phyloP scores from a whole-genome alignment of 148 eudicot species.

The Mesembryanthemum crystallinum region DNA sequence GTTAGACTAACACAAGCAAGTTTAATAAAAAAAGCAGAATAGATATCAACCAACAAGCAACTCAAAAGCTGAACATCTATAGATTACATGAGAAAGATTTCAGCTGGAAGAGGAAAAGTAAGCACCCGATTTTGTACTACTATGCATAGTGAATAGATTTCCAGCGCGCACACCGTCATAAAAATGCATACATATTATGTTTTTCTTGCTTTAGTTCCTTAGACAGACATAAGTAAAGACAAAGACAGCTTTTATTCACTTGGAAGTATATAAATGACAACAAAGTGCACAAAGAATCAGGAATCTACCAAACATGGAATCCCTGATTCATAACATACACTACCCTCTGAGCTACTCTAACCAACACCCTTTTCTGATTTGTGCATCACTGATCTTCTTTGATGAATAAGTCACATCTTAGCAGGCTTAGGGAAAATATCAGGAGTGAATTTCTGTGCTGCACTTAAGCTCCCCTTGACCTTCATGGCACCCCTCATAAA shows the following conservation, averaged over 20 bases:
- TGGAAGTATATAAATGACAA: constrained; percentile 5
- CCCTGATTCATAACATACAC: constrained; percentile 15
- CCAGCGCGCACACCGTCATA: too few relatives aligned
- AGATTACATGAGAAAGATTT: background rate
- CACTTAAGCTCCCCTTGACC: constrained; percentile 85
- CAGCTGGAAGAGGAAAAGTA: background rate
- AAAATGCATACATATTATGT: background rate
- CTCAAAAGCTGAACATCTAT: background rate
- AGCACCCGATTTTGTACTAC: background rate
- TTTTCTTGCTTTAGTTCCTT: too few relatives aligned
- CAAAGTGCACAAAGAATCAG: constrained; percentile 23
- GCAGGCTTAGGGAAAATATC: constrained; percentile 97
- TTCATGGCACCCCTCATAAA: constrained; percentile 95
- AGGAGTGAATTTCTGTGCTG: constrained; percentile 94
- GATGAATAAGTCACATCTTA: constrained; percentile 59
- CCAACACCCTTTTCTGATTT: too few relatives aligned
- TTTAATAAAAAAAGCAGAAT: background rate
- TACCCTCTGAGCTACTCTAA: constrained; percentile 14
- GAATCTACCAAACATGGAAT: constrained; percentile 1
- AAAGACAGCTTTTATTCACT: background rate
- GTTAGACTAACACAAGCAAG: background rate
- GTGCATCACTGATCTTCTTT: constrained; percentile 3
- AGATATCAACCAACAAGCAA: background rate
- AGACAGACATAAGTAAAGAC: background rate
- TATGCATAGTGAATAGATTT: background rate